Base-by-base conservation (phyloP, 257 asterid species). In the Salvia hispanica region DNA sequence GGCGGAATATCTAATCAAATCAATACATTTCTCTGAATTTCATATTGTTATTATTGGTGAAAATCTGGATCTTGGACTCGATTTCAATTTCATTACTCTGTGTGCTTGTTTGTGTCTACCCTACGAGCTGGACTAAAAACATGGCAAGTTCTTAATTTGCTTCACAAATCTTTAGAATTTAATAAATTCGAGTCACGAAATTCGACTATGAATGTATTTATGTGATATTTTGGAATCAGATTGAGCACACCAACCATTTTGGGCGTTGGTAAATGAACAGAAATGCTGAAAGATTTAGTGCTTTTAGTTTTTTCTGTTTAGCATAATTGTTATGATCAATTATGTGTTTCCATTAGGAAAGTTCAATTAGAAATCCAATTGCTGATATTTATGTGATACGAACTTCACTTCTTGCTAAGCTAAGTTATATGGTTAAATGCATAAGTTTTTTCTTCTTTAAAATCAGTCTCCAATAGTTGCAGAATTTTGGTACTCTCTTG, bases 51-150 rank as follows among this genome's bases (percentile, higher is more conserved):
- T 74, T 73, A 50, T 72, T 47, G 45, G 57, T 59, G 39, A 47
- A 59, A 72, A 70, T 59, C 34, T 69, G 79, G 80, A 78, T 80
- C 83, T 18, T 74, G 79, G 69, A 51, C 40, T 61, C 72, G 12
- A 43, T 66, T 69, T 34, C 16, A 14, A 15, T 65, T 52, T 61
- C 47, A 2, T 10, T 21, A 25, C 5, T 11, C 7, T 53, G 6
- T 9, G 25, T n/a, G 58, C 46, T 64, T 46, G 21, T 57, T 36
- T 44, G 43, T 58, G n/a, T 64, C 25, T 54, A 44, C 7, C 9
- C 37, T 58, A 55, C 40, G 16, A 55, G 13, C 25, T 54, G 76
- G 57, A 55, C 9, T 59, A n/a, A 25, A 34, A 57, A 16, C 52
- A 34, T 13, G 54, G 18, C 44, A 21, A 16, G 46, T 62, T 47